Percentiles rank a stretch among this genome's conserved stretches.
phyloP scores from a whole-genome alignment of 352 stramenopile species.

The Phytophthora nicotianae region DNA sequence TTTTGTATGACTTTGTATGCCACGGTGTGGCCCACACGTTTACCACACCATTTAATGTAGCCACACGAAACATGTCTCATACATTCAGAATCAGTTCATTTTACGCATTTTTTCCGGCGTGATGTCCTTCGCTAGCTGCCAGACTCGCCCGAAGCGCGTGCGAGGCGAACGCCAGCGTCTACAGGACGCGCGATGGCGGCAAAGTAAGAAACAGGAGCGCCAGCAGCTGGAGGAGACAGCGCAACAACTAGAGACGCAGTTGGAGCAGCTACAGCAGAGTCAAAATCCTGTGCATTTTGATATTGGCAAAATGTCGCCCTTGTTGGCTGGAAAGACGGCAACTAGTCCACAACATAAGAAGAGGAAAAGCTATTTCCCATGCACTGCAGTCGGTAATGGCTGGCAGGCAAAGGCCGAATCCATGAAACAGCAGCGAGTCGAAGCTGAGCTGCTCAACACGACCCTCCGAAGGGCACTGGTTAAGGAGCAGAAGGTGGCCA shows the following conservation, averaged over 20 bases:
- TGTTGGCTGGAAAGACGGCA: not conserved
- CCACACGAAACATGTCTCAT: not conserved
- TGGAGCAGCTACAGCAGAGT: not conserved
- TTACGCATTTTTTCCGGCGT: not conserved
- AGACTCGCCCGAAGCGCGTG: not conserved
- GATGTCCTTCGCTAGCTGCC: not conserved
- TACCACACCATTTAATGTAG: no score
- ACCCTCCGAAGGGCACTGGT: constrained; percentile 10
- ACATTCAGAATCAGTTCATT: not conserved
- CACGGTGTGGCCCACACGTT: no score
- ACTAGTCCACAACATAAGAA: not conserved
- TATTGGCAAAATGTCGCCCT: not conserved
- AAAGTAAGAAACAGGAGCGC: not conserved
- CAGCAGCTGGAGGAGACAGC: not conserved
- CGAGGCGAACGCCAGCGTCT: not conserved
- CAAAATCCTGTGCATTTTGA: not conserved
- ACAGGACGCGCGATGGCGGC: not conserved
- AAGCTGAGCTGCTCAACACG: constrained; percentile 18
- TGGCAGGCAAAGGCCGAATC: not conserved
- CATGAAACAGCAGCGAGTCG: not conserved
- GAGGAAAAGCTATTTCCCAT: not conserved
- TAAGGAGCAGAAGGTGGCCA: constrained; percentile 13
- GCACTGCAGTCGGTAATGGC: not conserved
- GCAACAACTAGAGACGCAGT: not conserved
- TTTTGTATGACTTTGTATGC: no score